Base-by-base conservation (phyloP, 2,329 filamentous ascomycete genomes). In the Penicillium olsonii region DNA sequence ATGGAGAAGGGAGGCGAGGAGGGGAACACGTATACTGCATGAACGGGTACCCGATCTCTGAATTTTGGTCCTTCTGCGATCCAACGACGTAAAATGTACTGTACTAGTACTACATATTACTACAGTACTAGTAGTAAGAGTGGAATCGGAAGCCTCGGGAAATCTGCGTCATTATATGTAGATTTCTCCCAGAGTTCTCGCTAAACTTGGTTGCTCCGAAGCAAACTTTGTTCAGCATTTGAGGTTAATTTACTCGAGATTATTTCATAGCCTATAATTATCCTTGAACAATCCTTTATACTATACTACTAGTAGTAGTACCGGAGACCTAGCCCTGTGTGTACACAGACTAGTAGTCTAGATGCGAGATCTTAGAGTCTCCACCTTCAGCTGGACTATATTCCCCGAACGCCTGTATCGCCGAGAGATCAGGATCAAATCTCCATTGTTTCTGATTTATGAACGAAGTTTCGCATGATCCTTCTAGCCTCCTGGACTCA, bases 321-420 rank as follows among this genome's bases (percentile, higher is more conserved):
- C n/a, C n/a, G n/a, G n/a, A 37, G 17, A 37, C 7, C 12, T 9
- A 29, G n/a, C n/a, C 15, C n/a, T 24, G 22, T 24, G n/a, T n/a
- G n/a, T n/a, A n/a, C n/a, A n/a, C n/a, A n/a, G n/a, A n/a, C n/a
- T 17, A 47, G 29, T 31, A 31, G 29, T 31, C 29, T 31, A 31
- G 29, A 31, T 31, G 29, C 29, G n/a, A 31, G 29, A 31, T 31
- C 29, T 31, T 7, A n/a, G 14, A n/a, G 29, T 43, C 22, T 37
- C 39, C 45, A 48, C 39, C 19, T 2, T 33, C 39, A 48, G 45
- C 33, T 48, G 18, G n/a, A 26, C 12, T 19, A 31, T 29, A 27
- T 26, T 12, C 19, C 19, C 22, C 31, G 20, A 9, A 17, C 14
- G 22, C 27, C n/a, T 27, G 42, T 6, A 15, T 42, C 37, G 26